A percentile compares a stretch with the other conserved stretches of the same genome.
These are phyloP conservation scores for Amanita rubescens DNA, from an alignment of 768 basidiomycete species.

Conservation along the genomic window DNA sequence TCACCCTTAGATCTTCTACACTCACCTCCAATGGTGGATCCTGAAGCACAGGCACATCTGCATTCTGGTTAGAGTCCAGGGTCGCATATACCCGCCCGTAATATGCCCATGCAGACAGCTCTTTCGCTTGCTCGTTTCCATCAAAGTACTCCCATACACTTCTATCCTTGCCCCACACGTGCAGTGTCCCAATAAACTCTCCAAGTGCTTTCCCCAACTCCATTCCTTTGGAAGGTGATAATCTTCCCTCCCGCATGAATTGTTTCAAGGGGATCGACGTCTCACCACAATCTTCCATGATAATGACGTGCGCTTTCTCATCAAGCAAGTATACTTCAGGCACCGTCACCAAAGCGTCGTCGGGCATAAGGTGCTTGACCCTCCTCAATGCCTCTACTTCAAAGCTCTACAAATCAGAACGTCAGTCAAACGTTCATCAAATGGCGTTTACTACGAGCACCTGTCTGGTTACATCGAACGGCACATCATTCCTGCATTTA, in stretches of 20 bases:
- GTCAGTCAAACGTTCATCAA: neutral
- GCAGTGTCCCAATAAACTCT: constrained; percentile 45
- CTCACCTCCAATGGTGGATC: constrained; percentile 36
- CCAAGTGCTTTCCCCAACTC: constrained; percentile 49
- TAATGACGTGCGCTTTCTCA: constrained; percentile 37
- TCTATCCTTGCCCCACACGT: constrained; percentile 36
- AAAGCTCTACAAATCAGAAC: constrained; percentile 20
- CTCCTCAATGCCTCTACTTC: constrained; percentile 43
- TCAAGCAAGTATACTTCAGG: constrained; percentile 48
- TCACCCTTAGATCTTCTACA: constrained; percentile 24
- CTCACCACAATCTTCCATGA: constrained; percentile 58
- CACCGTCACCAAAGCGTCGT: constrained; percentile 34
- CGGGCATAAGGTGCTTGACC: constrained; percentile 29
- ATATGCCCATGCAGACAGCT: constrained; percentile 30
- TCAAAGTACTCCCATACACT: constrained; percentile 26
- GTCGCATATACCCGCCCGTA: constrained; percentile 41
- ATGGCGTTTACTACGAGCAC: constrained; percentile 22
- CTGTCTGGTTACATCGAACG: constrained; percentile 40
- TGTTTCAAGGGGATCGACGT: constrained; percentile 33
- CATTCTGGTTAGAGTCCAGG: constrained; percentile 19
- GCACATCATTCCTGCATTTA: constrained; percentile 17
- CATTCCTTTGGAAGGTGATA: constrained; percentile 22
- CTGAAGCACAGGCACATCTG: constrained; percentile 25
- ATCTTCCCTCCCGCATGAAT: constrained; percentile 25
- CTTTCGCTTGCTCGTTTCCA: constrained; percentile 31